Percentiles rank a stretch among this genome's conserved stretches.
Conservation (phyloP, 441 rosid genomes). For the Pelargonium citronellum region DNA sequence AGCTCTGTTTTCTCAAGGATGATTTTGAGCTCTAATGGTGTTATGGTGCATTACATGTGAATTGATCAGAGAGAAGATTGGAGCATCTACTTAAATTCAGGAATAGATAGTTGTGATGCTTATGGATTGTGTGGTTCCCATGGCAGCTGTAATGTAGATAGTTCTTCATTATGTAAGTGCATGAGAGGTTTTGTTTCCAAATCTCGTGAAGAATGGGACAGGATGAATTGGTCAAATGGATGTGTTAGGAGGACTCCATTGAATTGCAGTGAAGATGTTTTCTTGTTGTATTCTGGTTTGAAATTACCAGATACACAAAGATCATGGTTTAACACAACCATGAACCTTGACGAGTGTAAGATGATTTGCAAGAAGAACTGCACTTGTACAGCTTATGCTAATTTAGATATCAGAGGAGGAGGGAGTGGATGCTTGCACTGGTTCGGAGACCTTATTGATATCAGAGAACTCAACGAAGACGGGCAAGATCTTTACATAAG, state of each 20-base stretch:
- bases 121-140: constrained; percentile 28
- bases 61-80: constrained; percentile 5
- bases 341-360: constrained; percentile 47
- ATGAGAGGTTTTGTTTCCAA: constrained; percentile 29
- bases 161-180: constrained; percentile 63
- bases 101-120: constrained; percentile 19
- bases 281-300: constrained; percentile 42
- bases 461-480: constrained; percentile 35
- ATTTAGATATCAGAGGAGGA: constrained; percentile 37
- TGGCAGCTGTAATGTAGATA: constrained; percentile 12
- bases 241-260: constrained; percentile 48
- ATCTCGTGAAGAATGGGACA: constrained; percentile 37
- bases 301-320: constrained; percentile 58
- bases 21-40: constrained; percentile 11
- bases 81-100: not conserved
- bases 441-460: constrained; percentile 47
- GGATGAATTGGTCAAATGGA: constrained; percentile 70
- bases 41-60: not conserved
- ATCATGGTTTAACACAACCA: constrained; percentile 36
- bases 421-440: constrained; percentile 69
- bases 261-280: constrained; percentile 45
- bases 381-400: constrained; percentile 63
- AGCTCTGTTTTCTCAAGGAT: not conserved
- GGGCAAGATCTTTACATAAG: constrained; percentile 61
- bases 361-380: constrained; percentile 46